Base-by-base conservation (phyloP, 371 early-diverging fungal genomes). In the Cokeromyces recurvatus region DNA sequence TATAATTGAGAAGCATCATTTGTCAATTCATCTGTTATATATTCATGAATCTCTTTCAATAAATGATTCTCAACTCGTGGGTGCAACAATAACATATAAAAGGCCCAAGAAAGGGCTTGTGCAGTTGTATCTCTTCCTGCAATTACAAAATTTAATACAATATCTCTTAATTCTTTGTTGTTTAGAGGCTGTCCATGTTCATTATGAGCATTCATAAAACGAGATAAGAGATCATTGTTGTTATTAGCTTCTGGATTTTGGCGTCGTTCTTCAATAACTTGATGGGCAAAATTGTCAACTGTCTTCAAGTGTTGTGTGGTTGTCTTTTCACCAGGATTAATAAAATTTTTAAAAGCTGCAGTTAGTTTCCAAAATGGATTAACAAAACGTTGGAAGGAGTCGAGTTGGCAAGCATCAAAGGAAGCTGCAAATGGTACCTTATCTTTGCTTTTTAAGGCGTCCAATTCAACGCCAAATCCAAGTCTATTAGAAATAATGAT, bases 101-200 rank as follows among this genome's bases (percentile, higher is more conserved):
- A 77, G 32, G 74, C 57, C 90, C 90, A 90, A 14, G 77, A 74
- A 8, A 88, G 60, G 0, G 84, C 81, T 54, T 84, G 83, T 0
- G 86, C 85, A 1, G 89, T 87, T 0, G 87, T 86, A 51, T 87
- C 87, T 8, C 86, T 71, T 0, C 74, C 74, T 22, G 71, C 84
- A 55, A 87, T 78, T 29, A 86, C 68, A 46, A 87, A 81, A 66
- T 87, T 90, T 20, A 87, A 47, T 4, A 87, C 68, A 41, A 75
- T 64, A 52, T 90, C 90, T 9, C 77, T 56, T 17, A 82, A 67
- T 36, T 81, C 74, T 2, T 62, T 58, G 52, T 85, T 80, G 12
- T 46, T 66, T 4, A 79, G 51, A 1, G 50, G 43, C 25, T 69
- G 59, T 4, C 81, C 84, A 17, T 80, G 68, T 1, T 68, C 77